These are phyloP conservation scores for Panellus pusillus DNA, from an alignment of 768 basidiomycete species.

Conservation along the genomic window DNA sequence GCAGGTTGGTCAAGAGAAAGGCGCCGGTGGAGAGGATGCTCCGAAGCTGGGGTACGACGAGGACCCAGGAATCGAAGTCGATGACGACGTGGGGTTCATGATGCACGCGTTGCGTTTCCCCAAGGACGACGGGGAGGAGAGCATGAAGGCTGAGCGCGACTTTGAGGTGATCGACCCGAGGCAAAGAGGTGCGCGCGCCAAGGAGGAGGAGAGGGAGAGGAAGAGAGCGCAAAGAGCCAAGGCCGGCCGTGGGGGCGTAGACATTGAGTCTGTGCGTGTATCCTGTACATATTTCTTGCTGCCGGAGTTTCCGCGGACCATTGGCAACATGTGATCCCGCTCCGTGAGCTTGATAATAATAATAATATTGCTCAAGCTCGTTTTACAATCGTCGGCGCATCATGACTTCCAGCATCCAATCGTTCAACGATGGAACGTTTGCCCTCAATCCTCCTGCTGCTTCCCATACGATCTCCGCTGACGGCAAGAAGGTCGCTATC, in stretches of 20 bases:
- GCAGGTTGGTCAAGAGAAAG: slow-evolving; percentile 19
- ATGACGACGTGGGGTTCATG: slow-evolving; percentile 75
- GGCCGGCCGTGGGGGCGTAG: slow-evolving; percentile 33
- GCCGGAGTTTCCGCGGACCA: too few relatives aligned
- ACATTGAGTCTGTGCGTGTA: not conserved
- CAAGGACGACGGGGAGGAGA: slow-evolving; percentile 77
- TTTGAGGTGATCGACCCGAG: slow-evolving; percentile 90
- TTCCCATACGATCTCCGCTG: slow-evolving; percentile 10
- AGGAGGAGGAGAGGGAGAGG: slow-evolving; percentile 74
- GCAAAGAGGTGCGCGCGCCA: slow-evolving; percentile 67
- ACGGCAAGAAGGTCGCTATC: slow-evolving; percentile 9
- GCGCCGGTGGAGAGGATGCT: slow-evolving; percentile 25
- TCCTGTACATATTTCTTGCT: too few relatives aligned
- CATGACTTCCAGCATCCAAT: not conserved
- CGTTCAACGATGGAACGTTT: slow-evolving; percentile 7
- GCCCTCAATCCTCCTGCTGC: slow-evolving; percentile 12
- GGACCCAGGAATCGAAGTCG: slow-evolving; percentile 68
- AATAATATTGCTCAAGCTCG: too few relatives aligned
- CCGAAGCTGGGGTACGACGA: slow-evolving; percentile 30
- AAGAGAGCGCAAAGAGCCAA: slow-evolving; percentile 44
- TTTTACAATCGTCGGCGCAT: too few relatives aligned
- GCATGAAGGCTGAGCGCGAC: slow-evolving; percentile 74
- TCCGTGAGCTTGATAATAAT: too few relatives aligned
- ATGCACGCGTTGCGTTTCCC: slow-evolving; percentile 72
- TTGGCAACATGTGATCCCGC: too few relatives aligned